Evolutionary conservation across 2,329 filamentous ascomycete genomes (phyloP).

Genomic region (Xylariales sp.): DNA sequence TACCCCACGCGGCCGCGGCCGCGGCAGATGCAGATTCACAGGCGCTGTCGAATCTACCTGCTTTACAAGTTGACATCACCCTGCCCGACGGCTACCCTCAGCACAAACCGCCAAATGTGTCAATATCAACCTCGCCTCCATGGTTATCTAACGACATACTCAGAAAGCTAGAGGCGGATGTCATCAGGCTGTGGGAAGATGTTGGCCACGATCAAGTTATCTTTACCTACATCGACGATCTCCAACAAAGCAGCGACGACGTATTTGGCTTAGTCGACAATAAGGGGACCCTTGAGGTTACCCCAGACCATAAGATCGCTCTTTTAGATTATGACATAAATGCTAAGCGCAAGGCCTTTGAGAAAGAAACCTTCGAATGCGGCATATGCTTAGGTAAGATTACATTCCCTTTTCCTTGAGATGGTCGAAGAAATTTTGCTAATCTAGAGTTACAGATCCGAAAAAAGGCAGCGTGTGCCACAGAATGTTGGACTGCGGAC

Average conservation of each 20-base stretch:
- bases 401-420: not conserved
- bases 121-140: constrained; percentile 64
- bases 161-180: constrained; percentile 63
- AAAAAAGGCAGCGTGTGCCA: constrained; percentile 89
- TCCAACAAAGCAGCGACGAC: constrained; percentile 68
- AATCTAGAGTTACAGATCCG: constrained; percentile 68
- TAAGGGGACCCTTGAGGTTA: constrained; percentile 62
- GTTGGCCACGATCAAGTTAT: constrained; percentile 68
- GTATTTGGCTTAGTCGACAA: constrained; percentile 68
- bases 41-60: constrained; percentile 67
- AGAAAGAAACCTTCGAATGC: constrained; percentile 87
- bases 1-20: constrained; percentile 30
- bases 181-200: constrained; percentile 69
- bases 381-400: constrained; percentile 79
- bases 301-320: constrained; percentile 71
- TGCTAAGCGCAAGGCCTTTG: constrained; percentile 79
- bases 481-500: constrained; percentile 82
- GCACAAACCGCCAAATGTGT: constrained; percentile 61
- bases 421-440: constrained; percentile 16
- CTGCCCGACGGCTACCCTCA: constrained; percentile 70
- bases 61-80: constrained; percentile 63
- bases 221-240: constrained; percentile 72
- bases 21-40: constrained; percentile 55
- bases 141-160: constrained; percentile 67
- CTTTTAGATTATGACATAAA: constrained; percentile 83